Evolutionary conservation across 192 early-diverging fungal species (phyloP), one percentile per base, ranked within the genome.

Genomic region (Geosiphon pyriformis): DNA sequence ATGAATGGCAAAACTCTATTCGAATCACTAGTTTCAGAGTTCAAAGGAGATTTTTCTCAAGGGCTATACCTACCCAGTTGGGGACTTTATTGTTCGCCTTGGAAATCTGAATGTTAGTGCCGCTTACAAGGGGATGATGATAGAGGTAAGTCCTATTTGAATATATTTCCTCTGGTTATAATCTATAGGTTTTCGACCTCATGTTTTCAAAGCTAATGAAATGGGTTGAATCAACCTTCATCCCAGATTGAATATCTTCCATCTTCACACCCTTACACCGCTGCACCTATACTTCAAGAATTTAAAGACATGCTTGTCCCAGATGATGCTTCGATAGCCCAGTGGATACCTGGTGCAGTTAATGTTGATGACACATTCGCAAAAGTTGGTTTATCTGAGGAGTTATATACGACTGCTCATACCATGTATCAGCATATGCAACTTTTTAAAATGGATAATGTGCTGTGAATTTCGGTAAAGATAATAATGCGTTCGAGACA

Each of bases 321-420:
- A 22, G n/a, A 20, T 10, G 46, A 62, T 48, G 23, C 46, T 3
- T 17, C 26, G 2, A 49, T 62, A 46, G 60, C 27, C 25, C 22
- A 29, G 29, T 61, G 60, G 60, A 25, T 42, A 18, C 26, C 37
- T 42, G 37, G 37, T 6, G 37, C 37, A 6, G 15, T 15, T 0
- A 2, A 25, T 11, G 35, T 1, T n/a, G 46, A 61, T 23, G 4
- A 61, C 42, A 26, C 60, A 29, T 61, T 35, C 48, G 20, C 46
- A 15, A 61, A 61, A 61, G 42, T 61, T 29, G 60, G 60, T n/a
- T 48, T 61, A 29, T 61, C 60, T 30, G 60, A 61, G 30, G 60
- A 61, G 29, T 1, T 26, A 12, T 61, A 46, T 48, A 61, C 60
- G 18, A 61, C 34, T 17, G 20, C 42, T 3, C 60, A 61, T 27